A percentile compares a stretch with the other conserved stretches of the same genome.
These are phyloP conservation scores for Mallotus japonicus DNA, from an alignment of 441 rosid species.

Conservation along the genomic window DNA sequence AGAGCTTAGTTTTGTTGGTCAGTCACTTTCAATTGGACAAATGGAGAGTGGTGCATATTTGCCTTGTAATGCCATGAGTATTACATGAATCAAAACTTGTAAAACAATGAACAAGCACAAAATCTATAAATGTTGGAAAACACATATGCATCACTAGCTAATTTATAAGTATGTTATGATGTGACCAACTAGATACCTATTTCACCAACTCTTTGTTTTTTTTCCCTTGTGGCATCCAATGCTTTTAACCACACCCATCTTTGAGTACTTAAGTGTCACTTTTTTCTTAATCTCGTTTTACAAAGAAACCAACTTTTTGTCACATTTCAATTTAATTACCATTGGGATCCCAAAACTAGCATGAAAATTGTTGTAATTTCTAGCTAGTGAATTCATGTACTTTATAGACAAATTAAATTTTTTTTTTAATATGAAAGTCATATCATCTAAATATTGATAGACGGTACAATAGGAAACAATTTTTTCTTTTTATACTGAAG, in stretches of 20 bases:
- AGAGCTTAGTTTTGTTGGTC: neutral
- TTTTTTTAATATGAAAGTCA: too few relatives aligned
- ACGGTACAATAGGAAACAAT: too few relatives aligned
- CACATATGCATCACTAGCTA: neutral
- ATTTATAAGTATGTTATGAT: neutral
- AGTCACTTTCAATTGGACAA: conserved; percentile 2
- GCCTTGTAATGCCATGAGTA: neutral
- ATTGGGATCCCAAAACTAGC: too few relatives aligned
- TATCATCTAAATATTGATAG: too few relatives aligned
- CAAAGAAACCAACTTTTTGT: too few relatives aligned
- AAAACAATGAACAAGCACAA: neutral
- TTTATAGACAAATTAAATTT: too few relatives aligned
- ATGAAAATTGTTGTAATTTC: too few relatives aligned
- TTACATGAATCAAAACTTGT: neutral
- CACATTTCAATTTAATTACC: too few relatives aligned
- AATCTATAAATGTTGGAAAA: neutral
- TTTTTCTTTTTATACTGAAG: too few relatives aligned
- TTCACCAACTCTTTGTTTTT: neutral
- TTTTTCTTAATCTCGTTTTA: too few relatives aligned
- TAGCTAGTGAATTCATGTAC: too few relatives aligned
- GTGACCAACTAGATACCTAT: conserved; percentile 20
- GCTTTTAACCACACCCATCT: neutral
- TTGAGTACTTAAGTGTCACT: neutral
- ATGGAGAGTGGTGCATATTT: neutral
- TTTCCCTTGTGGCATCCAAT: neutral